Evolutionary conservation across 2,329 filamentous ascomycete species (phyloP).

Genomic region (Beauveria caledonica): DNA sequence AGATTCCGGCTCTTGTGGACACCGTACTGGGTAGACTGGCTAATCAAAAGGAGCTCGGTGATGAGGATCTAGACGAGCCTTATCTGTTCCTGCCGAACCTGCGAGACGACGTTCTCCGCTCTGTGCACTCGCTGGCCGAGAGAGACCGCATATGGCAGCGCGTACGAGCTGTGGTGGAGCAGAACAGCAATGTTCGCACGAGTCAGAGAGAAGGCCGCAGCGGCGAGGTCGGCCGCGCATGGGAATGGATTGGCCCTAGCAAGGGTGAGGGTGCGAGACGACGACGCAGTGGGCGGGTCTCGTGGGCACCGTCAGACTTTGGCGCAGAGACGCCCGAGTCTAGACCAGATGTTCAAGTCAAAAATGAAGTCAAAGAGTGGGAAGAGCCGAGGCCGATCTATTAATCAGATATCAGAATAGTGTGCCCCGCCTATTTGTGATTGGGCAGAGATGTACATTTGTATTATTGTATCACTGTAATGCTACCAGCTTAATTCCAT

Average conservation of each 20-base stretch:
- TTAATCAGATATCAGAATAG: constrained; percentile 18
- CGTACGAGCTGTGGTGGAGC: constrained; percentile 79
- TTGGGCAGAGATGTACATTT: constrained; percentile 2
- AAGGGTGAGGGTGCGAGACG: constrained; percentile 36
- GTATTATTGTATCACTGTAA: constrained; percentile 1
- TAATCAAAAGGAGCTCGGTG: constrained; percentile 74
- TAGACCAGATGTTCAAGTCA: constrained; percentile 21
- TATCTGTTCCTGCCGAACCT: constrained; percentile 85
- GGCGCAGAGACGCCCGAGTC: constrained; percentile 27
- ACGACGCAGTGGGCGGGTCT: constrained; percentile 45
- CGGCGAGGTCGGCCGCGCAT: constrained; percentile 57
- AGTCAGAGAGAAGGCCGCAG: constrained; percentile 59
- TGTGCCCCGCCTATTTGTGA: neutral
- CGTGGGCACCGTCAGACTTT: constrained; percentile 31
- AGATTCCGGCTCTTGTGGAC: constrained; percentile 75
- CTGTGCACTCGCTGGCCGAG: constrained; percentile 67
- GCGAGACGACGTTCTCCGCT: constrained; percentile 79
- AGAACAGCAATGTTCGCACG: constrained; percentile 83
- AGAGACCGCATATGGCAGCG: constrained; percentile 77
- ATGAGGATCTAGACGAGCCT: constrained; percentile 57
- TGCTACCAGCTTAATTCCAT: neutral
- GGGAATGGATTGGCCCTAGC: constrained; percentile 61
- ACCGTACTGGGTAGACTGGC: constrained; percentile 78
- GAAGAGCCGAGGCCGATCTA: constrained; percentile 34
- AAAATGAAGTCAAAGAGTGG: constrained; percentile 32